Base-by-base conservation (phyloP, 1,139 yeast species). In the Diutina catenulata region DNA sequence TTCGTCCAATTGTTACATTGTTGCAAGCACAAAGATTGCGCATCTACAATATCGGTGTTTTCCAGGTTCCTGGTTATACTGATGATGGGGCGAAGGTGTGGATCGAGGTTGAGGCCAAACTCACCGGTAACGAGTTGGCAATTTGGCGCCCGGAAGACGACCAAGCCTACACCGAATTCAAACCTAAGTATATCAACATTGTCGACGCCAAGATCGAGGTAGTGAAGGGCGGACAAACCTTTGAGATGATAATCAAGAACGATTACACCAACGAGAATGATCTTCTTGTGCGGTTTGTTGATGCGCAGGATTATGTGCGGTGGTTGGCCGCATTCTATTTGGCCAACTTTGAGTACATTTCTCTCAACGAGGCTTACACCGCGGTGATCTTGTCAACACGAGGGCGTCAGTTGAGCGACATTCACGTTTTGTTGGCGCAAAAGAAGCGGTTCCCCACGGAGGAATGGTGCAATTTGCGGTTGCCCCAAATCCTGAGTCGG, bases 391-490 rank as follows among this genome's bases (percentile, higher is more conserved):
- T 39, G 21, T 68, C 76, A n/a, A 52, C 68, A n/a, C 70, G 69
- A 45, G 79, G 76, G 1, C 59, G 73, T 5, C 57, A 63, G 42
- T 61, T 73, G 43, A 60, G 70, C n/a, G 80, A 74, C 48, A 63
- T 72, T 37, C 71, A 71, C 46, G 68, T 74, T 2, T 54, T 74
- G 28, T 57, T 74, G 40, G 63, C 71, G 3, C 66, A 66, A 38
- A 64, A 59, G 42, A 68, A 70, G 47, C 58, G 69, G 41, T 59
- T 60, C 39, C 52, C 66, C 18, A 64, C 68, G 41, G 62, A 52
- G 39, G 80, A 74, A 47, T 74, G 79, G 79, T 70, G 74, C 50
- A 68, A 73, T 47, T 51, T 74, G 41, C 53, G 79, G 40, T 64
- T 73, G 45, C 79, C 80, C 6, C 75, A 69, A 45, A 56, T 73